Evolutionary conservation across 139 green algal species (phyloP), one percentile per base, ranked within the genome.

Genomic region (Microglena sp.): DNA sequence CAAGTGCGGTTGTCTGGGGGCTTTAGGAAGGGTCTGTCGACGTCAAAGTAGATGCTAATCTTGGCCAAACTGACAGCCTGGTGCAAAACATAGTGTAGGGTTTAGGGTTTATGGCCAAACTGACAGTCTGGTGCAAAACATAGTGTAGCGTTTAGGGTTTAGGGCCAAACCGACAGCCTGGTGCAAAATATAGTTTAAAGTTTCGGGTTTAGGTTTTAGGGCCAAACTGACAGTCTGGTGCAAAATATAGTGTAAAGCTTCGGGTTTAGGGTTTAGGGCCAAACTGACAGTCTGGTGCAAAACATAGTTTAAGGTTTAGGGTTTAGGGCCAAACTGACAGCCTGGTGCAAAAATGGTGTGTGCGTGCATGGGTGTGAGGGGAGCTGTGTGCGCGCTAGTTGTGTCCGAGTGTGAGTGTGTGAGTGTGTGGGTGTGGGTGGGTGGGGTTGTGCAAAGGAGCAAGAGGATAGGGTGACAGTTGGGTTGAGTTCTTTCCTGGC

Each of bases 1-100:
- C 88, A 95, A 26, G 29, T 31, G 22, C 62, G 55, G 53, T 66
- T 30, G 1, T 57, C 44, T 0, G 31, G 31, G 21, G 64, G 67
- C 0, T 73, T 26, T 78, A 87, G 75, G 5, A 79, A 59, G 8
- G 74, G 44, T 1, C 45, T 34, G 33, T 80, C 82, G 22, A 84
- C 83, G 55, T 95, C 89, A 80, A 94, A 92, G 74, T 95, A 95
- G 1, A 88, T 7, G 3, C 75, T 73, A 43, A 93, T 74, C 30
- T 82, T 72, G 22, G 65, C 54, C 35, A 95, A 77, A 22, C 69
- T 29, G 22, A 89, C 71, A 3, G 84, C 73, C 85, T 92, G 81
- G 24, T 44, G 22, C 2, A 44, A 44, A 3, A 58, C 24, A n/a
- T 35, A 33, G 4, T 34, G 34, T 22, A 27, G 7, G 57, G 11